These are phyloP conservation scores for Curvularia sp. DNA, from an alignment of 2,329 filamentous ascomycete genomes.

Conservation along the genomic window DNA sequence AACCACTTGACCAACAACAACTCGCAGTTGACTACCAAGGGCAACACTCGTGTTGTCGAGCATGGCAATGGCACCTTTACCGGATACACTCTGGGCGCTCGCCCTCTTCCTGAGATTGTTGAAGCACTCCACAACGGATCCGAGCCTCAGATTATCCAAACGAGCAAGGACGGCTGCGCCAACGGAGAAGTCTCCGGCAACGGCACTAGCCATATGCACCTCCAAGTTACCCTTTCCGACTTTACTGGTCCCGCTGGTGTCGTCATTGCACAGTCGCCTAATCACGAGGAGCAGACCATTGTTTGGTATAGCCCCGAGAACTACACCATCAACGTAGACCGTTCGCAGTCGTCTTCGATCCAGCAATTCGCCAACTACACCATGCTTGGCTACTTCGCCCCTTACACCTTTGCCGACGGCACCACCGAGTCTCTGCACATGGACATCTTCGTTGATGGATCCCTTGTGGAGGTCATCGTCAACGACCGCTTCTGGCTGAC, in stretches of 20 bases:
- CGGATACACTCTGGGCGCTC: slow-evolving; percentile 54
- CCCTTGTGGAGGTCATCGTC: slow-evolving; percentile 56
- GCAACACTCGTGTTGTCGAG: slow-evolving; percentile 47
- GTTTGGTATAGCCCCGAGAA: slow-evolving; percentile 56
- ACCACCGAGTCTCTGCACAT: slow-evolving; percentile 52
- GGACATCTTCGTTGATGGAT: slow-evolving; percentile 58
- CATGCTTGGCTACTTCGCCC: slow-evolving; percentile 56
- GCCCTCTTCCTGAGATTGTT: slow-evolving; percentile 55
- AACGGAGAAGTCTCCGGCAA: slow-evolving; percentile 35
- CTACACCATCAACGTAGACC: slow-evolving; percentile 56
- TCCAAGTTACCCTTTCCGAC: slow-evolving; percentile 51
- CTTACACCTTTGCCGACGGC: slow-evolving; percentile 50
- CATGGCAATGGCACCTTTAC: slow-evolving; percentile 51
- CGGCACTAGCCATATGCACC: slow-evolving; percentile 51
- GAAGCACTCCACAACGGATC: slow-evolving; percentile 45
- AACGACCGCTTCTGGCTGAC: slow-evolving; percentile 53
- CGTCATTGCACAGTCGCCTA: slow-evolving; percentile 53
- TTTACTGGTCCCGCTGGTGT: slow-evolving; percentile 53
- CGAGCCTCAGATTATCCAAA: slow-evolving; percentile 32
- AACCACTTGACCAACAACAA: slow-evolving; percentile 48
- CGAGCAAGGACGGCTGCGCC: slow-evolving; percentile 20
- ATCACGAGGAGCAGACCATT: slow-evolving; percentile 53
- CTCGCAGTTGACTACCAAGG: slow-evolving; percentile 43
- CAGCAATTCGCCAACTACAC: slow-evolving; percentile 53
- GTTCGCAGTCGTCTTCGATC: slow-evolving; percentile 53